Evolutionary conservation across 805 yeast species (phyloP).

Genomic region (Teunomyces funiuensis): DNA sequence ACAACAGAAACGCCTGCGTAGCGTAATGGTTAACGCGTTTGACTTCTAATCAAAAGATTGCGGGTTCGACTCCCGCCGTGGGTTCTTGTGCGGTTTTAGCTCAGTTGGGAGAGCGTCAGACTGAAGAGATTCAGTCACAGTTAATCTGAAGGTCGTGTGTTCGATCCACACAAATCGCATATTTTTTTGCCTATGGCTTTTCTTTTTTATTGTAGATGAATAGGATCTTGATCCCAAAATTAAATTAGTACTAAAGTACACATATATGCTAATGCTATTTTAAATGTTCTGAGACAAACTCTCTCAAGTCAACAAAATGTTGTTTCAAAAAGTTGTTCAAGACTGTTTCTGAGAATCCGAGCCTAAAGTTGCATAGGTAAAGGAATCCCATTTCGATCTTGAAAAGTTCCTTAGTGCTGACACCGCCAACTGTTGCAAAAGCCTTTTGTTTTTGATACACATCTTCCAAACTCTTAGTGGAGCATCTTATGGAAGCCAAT

Average conservation of each 20-base stretch:
- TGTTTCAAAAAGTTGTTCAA: conserved; percentile 33
- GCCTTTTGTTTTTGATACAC: conserved; percentile 42
- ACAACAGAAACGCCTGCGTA: conserved; percentile 45
- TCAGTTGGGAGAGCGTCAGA: conserved; percentile 36
- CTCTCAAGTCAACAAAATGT: conserved; percentile 31
- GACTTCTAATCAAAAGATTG: conserved; percentile 66
- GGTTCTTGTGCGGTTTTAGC: conserved; percentile 33
- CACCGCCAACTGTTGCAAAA: conserved; percentile 46
- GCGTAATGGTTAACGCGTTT: conserved; percentile 70
- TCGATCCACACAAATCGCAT: conserved; percentile 79
- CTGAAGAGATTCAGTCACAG: conserved; percentile 24
- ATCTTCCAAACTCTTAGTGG: conserved; percentile 45
- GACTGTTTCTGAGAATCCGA: conserved; percentile 41
- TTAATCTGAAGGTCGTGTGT: conserved; percentile 83
- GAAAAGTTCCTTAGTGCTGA: conserved; percentile 43
- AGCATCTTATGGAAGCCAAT: conserved; percentile 38
- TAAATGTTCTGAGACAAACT: conserved; percentile 17
- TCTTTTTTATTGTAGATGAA: neutral
- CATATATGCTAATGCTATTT: conserved; percentile 3
- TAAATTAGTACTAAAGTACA: neutral
- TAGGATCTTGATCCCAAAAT: neutral
- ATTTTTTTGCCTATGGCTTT: conserved; percentile 12
- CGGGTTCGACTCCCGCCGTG: conserved; percentile 61
- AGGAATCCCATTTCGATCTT: conserved; percentile 51
- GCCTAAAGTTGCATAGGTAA: conserved; percentile 48